Evolutionary conservation across 371 early-diverging fungal genomes (phyloP), one percentile per base, ranked within the genome.

Genomic region (Apophysomyces elegans): DNA sequence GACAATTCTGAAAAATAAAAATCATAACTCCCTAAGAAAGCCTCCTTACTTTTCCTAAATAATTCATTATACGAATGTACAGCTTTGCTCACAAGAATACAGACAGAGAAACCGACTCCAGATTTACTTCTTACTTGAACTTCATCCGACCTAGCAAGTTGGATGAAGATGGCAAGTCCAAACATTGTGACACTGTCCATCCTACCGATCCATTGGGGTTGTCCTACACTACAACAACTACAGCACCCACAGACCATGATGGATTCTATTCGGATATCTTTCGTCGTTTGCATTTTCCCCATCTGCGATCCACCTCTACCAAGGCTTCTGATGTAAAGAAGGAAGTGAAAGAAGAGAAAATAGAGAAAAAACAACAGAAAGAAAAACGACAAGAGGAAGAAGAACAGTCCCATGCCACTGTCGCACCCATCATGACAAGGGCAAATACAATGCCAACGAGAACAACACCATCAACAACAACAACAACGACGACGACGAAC

Each of bases 171-270:
- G 36, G 13, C 14, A 45, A 57, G 21, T 50, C 54, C 3, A 50
- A 50, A 50, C 21, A n/a, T 50, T n/a, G 13, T 13, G 41, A 41
- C 8, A 11, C 18, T 57, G 64, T 75, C 57, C 41, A 69, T 11
- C 71, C 70, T 13, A 26, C 32, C 32, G 58, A 73, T 60, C 63
- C 72, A 12, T 66, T 77, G n/a, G 72, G 70, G 18, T 65, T 77
- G 35, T 58, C 67, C n/a, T 76, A 65, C 62, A 47, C 60, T 44
- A 39, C 21, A 35, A 8, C 59, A 18, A 43, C 60, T 44, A 38
- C 21, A 35, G 13, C 59, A 18, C 43, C 59, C 35, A 41, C 39
- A 18, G 41, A 63, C 43, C 60, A 62, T 12, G 65, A 67, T 46
- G 58, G 54, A 18, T 64, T 54, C 14, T 67, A 64, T 41, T 56